Conservation (phyloP, 768 basidiomycete genomes). For the Agrocybe pediades region DNA sequence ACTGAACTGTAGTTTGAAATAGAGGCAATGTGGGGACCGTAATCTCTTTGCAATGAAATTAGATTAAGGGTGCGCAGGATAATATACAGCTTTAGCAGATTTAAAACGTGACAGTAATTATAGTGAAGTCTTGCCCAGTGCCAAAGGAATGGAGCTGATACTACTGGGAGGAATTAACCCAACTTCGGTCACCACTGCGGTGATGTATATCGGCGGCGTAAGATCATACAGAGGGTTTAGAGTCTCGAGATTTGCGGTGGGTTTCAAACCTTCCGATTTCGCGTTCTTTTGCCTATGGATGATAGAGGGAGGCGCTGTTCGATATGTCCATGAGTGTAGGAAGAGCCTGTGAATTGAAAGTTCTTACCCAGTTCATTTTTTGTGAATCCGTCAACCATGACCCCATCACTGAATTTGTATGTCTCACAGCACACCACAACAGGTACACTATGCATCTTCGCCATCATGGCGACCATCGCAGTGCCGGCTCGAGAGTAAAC, state of each 20-base stretch:
- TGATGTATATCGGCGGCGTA: conserved; percentile 89
- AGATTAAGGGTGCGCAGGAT: neutral
- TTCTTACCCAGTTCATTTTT: conserved; percentile 91
- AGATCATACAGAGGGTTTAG: conserved; percentile 92
- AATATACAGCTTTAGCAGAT: conserved; percentile 9
- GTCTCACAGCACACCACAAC: conserved; percentile 98
- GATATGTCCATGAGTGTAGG: neutral
- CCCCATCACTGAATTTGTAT: conserved; percentile 94
- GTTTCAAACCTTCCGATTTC: conserved; percentile 22
- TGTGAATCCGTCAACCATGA: conserved; percentile 91
- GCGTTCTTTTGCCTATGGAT: conserved; percentile 29
- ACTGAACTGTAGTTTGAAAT: conserved; percentile 30
- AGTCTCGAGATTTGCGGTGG: conserved; percentile 64
- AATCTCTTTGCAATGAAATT: neutral
- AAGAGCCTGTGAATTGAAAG: neutral
- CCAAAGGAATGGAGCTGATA: conserved; percentile 80
- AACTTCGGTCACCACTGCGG: conserved; percentile 96
- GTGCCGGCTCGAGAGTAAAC: conserved; percentile 95
- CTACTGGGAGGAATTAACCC: conserved; percentile 93
- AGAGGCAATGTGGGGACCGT: no score
- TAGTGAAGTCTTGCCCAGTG: conserved; percentile 54
- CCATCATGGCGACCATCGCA: conserved; percentile 96
- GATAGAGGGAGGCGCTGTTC: conserved; percentile 37
- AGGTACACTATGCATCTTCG: conserved; percentile 84
- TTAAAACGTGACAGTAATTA: conserved; percentile 22